These are phyloP conservation scores for Didymella segeticola DNA, from an alignment of 2,329 filamentous ascomycete species.

Conservation along the genomic window DNA sequence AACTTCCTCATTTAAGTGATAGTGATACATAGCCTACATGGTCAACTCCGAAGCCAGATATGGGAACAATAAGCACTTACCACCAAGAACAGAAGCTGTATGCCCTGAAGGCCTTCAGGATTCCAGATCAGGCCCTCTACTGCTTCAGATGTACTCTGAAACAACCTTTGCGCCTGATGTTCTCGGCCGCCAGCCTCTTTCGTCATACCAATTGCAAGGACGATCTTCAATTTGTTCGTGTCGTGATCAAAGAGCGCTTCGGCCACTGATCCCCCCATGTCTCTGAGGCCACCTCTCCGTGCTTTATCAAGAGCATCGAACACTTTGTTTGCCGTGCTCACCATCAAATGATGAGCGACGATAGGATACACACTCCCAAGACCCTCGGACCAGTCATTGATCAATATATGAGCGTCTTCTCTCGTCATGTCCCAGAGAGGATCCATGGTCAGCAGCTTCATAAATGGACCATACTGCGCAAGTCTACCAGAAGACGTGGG, in stretches of 20 bases:
- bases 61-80: neutral
- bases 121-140: conserved; percentile 20
- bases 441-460: conserved; percentile 19
- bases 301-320: conserved; percentile 10
- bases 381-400: conserved; percentile 18
- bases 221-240: conserved; percentile 20
- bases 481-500: conserved; percentile 11
- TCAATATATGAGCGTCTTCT: conserved; percentile 8
- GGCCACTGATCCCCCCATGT: conserved; percentile 12
- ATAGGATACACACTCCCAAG: conserved; percentile 17
- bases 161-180: conserved; percentile 16
- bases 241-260: conserved; percentile 19
- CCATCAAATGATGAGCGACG: conserved; percentile 3
- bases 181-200: conserved; percentile 14
- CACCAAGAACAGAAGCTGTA: conserved; percentile 18
- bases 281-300: conserved; percentile 11
- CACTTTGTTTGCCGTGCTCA: conserved; percentile 9
- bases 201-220: conserved; percentile 18
- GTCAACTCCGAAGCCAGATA: neutral
- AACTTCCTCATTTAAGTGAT: conserved; percentile 19
- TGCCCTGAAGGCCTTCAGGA: conserved; percentile 18
- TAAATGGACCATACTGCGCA: conserved; percentile 18
- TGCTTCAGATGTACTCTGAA: conserved; percentile 19
- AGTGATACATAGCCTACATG: conserved; percentile 20
- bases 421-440: conserved; percentile 19